Base-by-base conservation (phyloP, 176 grass and related monocot genomes). In the Eragrostis curvula region DNA sequence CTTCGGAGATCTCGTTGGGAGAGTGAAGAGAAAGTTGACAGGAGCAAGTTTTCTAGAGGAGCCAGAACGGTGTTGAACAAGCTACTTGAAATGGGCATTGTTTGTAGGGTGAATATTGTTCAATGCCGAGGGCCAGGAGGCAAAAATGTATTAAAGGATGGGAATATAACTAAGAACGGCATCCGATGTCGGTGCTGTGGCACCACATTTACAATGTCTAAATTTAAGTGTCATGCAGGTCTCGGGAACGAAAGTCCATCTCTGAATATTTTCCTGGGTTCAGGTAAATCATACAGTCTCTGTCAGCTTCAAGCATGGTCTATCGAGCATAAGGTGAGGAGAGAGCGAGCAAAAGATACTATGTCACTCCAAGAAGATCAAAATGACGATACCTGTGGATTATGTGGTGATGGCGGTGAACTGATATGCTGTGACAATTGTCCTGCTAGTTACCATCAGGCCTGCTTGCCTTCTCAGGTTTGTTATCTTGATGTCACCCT, bases 361-460 rank as follows among this genome's bases (percentile, higher is more conserved):
- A 66, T 87, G 75, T 74, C 68, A 42, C 69, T 79, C 72, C 71
- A 81, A 75, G 86, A 40, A 77, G 95, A 91, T 72, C 81, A 87
- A 85, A 97, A 94, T 56, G 92, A 94, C 84, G 92, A 94, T 85
- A 87, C 61, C 15, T 97, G 95, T 81, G 79, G 83, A 78, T 48
- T 85, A 71, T 94, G 95, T 81, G 95, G 92, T 47, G 95, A 97
- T 79, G 88, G 74, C 56, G 95, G 95, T 92, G 90, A 97, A 80
- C 72, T 97, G 60, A 88, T 97, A 85, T 97, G 95, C 88, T 97
- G 95, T 64, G 95, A 97, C 85, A 97, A 66, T 81, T 97, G 95
- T 72, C 92, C 95, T 50, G 82, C 81, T 85, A 86, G 89, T 76
- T 97, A 91, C 82, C 95, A 97, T 91, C 73, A 87, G 74, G 52